These are phyloP conservation scores for Phellopilus nigrolimitatus DNA, from an alignment of 1,284 basidiomycete genomes.

Conservation along the genomic window DNA sequence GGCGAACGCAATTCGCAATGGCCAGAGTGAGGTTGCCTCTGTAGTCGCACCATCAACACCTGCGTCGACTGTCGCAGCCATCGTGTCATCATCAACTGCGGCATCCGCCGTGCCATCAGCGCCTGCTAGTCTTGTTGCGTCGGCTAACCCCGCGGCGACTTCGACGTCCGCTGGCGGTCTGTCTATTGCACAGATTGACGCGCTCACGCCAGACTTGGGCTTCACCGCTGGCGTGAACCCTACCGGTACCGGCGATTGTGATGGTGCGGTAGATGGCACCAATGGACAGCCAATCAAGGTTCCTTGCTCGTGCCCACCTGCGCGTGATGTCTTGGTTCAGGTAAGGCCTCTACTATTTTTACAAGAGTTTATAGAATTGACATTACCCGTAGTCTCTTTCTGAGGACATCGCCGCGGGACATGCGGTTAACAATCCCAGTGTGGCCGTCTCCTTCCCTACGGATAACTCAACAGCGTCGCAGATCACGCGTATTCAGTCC, in stretches of 20 bases:
- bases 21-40: too few species aligned
- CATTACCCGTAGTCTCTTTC: constrained; percentile 18
- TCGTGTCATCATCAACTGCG: background rate
- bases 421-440: constrained; percentile 28
- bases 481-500: constrained; percentile 23
- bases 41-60: background rate
- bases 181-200: constrained; percentile 14
- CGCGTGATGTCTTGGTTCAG: constrained; percentile 30
- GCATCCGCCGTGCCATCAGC: background rate
- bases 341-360: constrained; percentile 18
- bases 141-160: constrained; percentile 5
- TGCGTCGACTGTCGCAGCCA: background rate
- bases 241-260: constrained; percentile 27
- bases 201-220: constrained; percentile 21
- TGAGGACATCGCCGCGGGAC: constrained; percentile 26
- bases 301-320: constrained; percentile 33
- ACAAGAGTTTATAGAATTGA: background rate
- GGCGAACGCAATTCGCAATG: constrained; percentile 21
- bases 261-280: constrained; percentile 26
- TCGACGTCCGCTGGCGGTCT: constrained; percentile 7
- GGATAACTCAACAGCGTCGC: constrained; percentile 21
- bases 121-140: background rate
- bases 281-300: constrained; percentile 31
- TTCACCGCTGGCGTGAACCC: constrained; percentile 22
- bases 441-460: constrained; percentile 26